Conservation (phyloP, 768 basidiomycete species). For the Cyathus striatus region DNA sequence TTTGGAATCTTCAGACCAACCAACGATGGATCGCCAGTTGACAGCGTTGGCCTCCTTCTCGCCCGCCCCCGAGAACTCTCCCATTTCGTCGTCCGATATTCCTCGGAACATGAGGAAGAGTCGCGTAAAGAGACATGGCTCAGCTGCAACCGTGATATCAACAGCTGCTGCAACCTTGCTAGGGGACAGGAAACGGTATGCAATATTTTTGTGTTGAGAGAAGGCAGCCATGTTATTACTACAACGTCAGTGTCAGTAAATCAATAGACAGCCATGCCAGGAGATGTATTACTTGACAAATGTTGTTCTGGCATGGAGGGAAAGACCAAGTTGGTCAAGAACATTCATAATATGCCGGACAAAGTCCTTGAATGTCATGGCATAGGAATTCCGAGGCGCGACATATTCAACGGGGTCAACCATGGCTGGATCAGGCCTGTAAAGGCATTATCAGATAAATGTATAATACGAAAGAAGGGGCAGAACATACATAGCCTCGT, state of each 20-base stretch:
- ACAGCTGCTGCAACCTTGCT: constrained; percentile 79
- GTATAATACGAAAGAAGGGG: constrained; percentile 3
- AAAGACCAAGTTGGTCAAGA: constrained; percentile 82
- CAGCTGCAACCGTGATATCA: constrained; percentile 78
- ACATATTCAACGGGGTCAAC: constrained; percentile 77
- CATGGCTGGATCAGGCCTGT: constrained; percentile 75
- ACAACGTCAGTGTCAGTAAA: constrained; percentile 4
- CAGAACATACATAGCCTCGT: constrained; percentile 71
- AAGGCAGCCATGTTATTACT: constrained; percentile 78
- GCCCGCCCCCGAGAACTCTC: constrained; percentile 68
- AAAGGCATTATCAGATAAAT: background rate
- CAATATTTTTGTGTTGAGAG: constrained; percentile 77
- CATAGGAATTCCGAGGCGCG: constrained; percentile 78
- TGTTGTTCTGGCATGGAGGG: constrained; percentile 73
- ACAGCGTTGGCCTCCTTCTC: constrained; percentile 81
- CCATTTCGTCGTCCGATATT: constrained; percentile 73
- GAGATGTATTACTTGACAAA: constrained; percentile 63
- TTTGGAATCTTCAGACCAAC: constrained; percentile 79
- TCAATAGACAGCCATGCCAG: too few relatives aligned
- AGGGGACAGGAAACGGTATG: constrained; percentile 83
- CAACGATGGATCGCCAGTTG: constrained; percentile 79
- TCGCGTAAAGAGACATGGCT: constrained; percentile 78
- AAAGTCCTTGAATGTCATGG: constrained; percentile 79
- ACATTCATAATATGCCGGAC: constrained; percentile 76
- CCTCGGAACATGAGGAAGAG: constrained; percentile 86